phyloP scores from a whole-genome alignment of 2,329 filamentous ascomycete species.

The Epichloe sibirici region DNA sequence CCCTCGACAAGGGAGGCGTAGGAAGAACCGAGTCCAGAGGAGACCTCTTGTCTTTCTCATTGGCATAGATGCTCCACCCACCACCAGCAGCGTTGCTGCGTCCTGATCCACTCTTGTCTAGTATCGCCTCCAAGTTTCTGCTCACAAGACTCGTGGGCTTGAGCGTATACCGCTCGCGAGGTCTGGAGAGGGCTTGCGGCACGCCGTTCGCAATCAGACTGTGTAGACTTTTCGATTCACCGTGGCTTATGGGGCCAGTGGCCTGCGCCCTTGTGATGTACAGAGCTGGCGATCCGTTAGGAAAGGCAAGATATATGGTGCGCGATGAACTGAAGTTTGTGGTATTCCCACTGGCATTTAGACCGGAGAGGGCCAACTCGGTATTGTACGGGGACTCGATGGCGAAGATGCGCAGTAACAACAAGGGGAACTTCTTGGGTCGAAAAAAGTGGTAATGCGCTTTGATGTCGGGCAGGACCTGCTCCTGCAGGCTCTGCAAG shows the following conservation, averaged over 20 bases:
- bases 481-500: constrained; percentile 59
- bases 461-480: constrained; percentile 68
- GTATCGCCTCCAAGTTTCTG: constrained; percentile 56
- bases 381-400: constrained; percentile 71
- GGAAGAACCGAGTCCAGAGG: constrained; percentile 42
- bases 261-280: constrained; percentile 48
- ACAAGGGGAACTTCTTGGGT: constrained; percentile 54
- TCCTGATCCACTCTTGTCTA: constrained; percentile 56
- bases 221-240: constrained; percentile 52
- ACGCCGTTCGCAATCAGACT: constrained; percentile 66
- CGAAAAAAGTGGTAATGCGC: constrained; percentile 71
- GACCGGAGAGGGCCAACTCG: constrained; percentile 30
- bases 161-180: constrained; percentile 59
- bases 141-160: constrained; percentile 56
- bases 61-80: constrained; percentile 69
- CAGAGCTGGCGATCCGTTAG: constrained; percentile 64
- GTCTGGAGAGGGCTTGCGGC: constrained; percentile 68
- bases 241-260: constrained; percentile 26
- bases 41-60: constrained; percentile 41
- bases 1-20: constrained; percentile 30
- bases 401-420: constrained; percentile 67
- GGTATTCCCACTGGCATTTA: constrained; percentile 18
- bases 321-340: constrained; percentile 51
- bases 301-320: constrained; percentile 71
- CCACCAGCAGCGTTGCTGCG: constrained; percentile 61